phyloP scores from a whole-genome alignment of 2,329 filamentous ascomycete species.

The Byssothecium circinans region DNA sequence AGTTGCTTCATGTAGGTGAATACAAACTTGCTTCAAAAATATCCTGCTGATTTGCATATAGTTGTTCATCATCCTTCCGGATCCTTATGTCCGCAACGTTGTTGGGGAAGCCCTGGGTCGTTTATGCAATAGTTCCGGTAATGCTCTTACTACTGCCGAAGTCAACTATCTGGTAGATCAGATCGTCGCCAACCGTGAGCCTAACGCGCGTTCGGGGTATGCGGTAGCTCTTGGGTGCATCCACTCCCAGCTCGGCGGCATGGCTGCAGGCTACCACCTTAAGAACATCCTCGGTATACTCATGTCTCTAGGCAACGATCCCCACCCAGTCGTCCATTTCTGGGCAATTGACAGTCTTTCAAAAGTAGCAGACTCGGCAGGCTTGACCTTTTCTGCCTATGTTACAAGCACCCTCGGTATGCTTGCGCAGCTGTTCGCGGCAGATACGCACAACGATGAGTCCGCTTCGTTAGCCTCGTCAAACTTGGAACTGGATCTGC shows the following conservation, averaged over 20 bases:
- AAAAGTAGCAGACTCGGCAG: slow-evolving; percentile 85
- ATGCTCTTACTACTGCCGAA: slow-evolving; percentile 83
- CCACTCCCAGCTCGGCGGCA: slow-evolving; percentile 92
- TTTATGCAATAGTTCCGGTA: slow-evolving; percentile 82
- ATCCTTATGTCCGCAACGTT: slow-evolving; percentile 82
- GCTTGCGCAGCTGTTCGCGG: slow-evolving; percentile 88
- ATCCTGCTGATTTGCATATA: slow-evolving; percentile 23
- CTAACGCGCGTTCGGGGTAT: slow-evolving; percentile 88
- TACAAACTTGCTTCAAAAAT: background rate
- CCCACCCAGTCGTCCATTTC: slow-evolving; percentile 92
- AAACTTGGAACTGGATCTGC: slow-evolving; percentile 84
- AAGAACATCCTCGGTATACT: slow-evolving; percentile 97
- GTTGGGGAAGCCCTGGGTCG: slow-evolving; percentile 84
- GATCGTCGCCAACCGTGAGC: slow-evolving; percentile 91
- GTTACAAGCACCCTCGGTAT: slow-evolving; percentile 90
- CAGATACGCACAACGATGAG: slow-evolving; percentile 88
- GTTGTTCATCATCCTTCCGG: slow-evolving; percentile 76
- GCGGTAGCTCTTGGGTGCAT: slow-evolving; percentile 92
- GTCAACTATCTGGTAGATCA: slow-evolving; percentile 92
- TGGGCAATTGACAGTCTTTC: slow-evolving; percentile 92
- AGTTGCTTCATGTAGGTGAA: slow-evolving; percentile 74
- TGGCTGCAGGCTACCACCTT: slow-evolving; percentile 94
- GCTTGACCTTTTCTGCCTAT: slow-evolving; percentile 86
- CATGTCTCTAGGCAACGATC: slow-evolving; percentile 96
- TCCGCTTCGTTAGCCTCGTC: slow-evolving; percentile 78